These are phyloP conservation scores for Agarophyton chilense DNA, from an alignment of 23 red algal genomes.

Conservation along the genomic window DNA sequence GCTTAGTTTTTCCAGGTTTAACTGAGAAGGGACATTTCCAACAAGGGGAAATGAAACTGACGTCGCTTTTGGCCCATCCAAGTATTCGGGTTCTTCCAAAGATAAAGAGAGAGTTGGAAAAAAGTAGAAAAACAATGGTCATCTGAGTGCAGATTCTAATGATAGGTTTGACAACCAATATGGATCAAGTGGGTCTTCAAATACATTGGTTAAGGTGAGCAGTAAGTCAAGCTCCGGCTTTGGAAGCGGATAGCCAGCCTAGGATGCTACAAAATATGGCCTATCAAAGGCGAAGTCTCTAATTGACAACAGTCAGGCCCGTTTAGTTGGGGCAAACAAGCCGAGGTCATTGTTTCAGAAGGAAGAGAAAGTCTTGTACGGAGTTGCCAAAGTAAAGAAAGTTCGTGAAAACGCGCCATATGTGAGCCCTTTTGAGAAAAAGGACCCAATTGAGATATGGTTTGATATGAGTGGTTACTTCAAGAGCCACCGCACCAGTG, in stretches of 20 bases:
- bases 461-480: slow-evolving; percentile 90
- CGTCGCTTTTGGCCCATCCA: not conserved
- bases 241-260: slow-evolving; percentile 73
- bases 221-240: slow-evolving; percentile 3
- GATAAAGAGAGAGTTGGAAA: not conserved
- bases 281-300: slow-evolving; percentile 3
- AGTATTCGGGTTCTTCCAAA: not conserved
- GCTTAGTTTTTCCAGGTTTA: not conserved
- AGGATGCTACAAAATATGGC: slow-evolving; percentile 20
- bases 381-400: slow-evolving; percentile 98
- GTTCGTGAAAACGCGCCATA: slow-evolving; percentile 92
- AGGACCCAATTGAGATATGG: slow-evolving; percentile 93
- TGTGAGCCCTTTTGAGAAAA: slow-evolving; percentile 64
- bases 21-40: not conserved
- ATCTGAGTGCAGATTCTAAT: not conserved
- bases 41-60: not conserved
- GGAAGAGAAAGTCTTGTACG: slow-evolving; percentile 95
- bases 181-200: not conserved
- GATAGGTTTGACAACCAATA: not conserved
- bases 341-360: slow-evolving; percentile 80
- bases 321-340: slow-evolving; percentile 64
- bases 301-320: not conserved
- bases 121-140: not conserved
- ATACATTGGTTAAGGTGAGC: not conserved
- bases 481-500: slow-evolving; percentile 75